Evolutionary conservation across 352 stramenopile genomes (phyloP), one percentile per base, ranked within the genome.

Genomic region (Nothophytophthora sp.): DNA sequence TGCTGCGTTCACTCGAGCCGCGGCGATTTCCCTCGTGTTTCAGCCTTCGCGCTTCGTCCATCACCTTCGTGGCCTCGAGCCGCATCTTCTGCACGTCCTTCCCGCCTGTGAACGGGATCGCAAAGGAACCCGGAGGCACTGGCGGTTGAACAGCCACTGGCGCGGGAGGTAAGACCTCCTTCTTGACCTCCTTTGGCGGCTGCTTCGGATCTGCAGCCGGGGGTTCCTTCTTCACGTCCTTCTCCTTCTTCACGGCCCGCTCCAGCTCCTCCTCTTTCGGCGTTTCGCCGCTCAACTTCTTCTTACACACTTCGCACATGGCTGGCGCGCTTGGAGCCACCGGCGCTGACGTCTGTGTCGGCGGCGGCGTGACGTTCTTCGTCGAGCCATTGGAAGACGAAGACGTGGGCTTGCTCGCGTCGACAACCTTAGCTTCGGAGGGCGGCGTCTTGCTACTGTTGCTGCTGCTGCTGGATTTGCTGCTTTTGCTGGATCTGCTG

Each of bases 1-100:
- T 41, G 0, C 74, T 73, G 5, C 67, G 36, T 27, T 92, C 74
- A 0, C 62, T 65, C 16, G 58, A 29, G 10, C 84, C 84, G 12
- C 64, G 68, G 3, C 66, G 72, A 41, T 95, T 90, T 20, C 85
- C 85, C 55, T 92, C 79, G 55, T 95, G 85, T 50, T 95, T 95
- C 3, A 95, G 66, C 47, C 67, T 73, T 27, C 80, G 63, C 30
- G 82, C 82, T 50, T 91, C 72, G 4, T 88, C 69, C 49, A 86
- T 85, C 13, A 93, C 49, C 47, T 70, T 70, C 6, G 47, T 59
- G 12, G 70, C 81, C 22, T 86, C 70, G 16, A 57, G 52, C 13
- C 70, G 70, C 44, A 93, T 46, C 16, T 81, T 82, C 20, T 65
- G 50, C 48, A 84, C 63, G 48, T 92, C 82, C 44, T 47, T 67